Conservation (phyloP, 2,329 filamentous ascomycete genomes). For the Karstenula rhodostoma region DNA sequence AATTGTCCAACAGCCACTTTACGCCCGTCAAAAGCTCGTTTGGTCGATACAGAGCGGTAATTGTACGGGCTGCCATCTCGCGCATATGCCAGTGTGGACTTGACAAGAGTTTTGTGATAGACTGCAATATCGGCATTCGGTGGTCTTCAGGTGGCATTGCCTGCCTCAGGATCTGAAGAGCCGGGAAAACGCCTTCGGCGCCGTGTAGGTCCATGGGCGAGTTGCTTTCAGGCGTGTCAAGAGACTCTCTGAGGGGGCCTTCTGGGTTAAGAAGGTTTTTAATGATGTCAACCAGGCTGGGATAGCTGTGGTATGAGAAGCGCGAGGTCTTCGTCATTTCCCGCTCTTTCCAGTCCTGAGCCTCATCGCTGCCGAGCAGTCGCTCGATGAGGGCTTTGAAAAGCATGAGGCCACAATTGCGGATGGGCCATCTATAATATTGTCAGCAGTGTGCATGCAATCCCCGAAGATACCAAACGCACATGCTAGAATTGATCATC, state of each 20-base stretch:
- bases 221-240: slow-evolving; percentile 28
- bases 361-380: slow-evolving; percentile 76
- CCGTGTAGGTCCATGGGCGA: slow-evolving; percentile 46
- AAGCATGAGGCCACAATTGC: slow-evolving; percentile 90
- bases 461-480: slow-evolving; percentile 41
- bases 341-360: slow-evolving; percentile 65
- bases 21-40: slow-evolving; percentile 34
- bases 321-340: slow-evolving; percentile 55
- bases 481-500: slow-evolving; percentile 81
- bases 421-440: slow-evolving; percentile 79
- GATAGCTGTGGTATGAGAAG: slow-evolving; percentile 75
- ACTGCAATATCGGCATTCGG: slow-evolving; percentile 62
- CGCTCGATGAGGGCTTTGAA: slow-evolving; percentile 84
- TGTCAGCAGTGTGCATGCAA: neutral
- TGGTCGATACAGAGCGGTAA: slow-evolving; percentile 52
- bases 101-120: slow-evolving; percentile 69
- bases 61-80: slow-evolving; percentile 79
- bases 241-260: slow-evolving; percentile 36
- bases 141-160: slow-evolving; percentile 70
- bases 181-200: slow-evolving; percentile 78
- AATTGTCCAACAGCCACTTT: slow-evolving; percentile 27
- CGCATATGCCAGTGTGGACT: slow-evolving; percentile 82
- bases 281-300: slow-evolving; percentile 70
- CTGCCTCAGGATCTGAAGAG: slow-evolving; percentile 80
- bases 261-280: slow-evolving; percentile 63